Percentiles rank a stretch among this genome's conserved stretches.
Evolutionary conservation across 768 basidiomycete species (phyloP).

Genomic region (Sporobolomyces phaffii): DNA sequence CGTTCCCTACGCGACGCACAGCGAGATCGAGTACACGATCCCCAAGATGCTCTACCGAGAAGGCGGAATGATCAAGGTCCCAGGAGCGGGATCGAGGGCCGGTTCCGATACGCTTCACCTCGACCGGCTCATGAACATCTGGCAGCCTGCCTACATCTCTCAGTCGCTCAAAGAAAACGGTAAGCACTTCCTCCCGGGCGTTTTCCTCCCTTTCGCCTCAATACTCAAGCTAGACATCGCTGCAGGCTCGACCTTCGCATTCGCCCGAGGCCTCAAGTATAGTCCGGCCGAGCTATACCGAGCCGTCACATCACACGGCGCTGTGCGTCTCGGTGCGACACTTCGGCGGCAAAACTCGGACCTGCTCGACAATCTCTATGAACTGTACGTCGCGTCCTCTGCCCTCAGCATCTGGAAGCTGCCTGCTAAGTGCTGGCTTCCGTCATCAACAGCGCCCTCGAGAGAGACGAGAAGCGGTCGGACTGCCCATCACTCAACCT

Average conservation of each 20-base stretch:
- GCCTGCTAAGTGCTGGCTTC: not conserved
- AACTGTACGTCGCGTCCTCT: not conserved
- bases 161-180: conserved; percentile 63
- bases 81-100: conserved; percentile 55
- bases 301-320: conserved; percentile 26
- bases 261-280: conserved; percentile 63
- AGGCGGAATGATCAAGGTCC: conserved; percentile 64
- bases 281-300: conserved; percentile 55
- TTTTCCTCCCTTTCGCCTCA: no score
- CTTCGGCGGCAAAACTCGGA: conserved; percentile 3
- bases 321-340: conserved; percentile 23
- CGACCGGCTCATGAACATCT: conserved; percentile 74
- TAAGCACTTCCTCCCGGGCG: no score
- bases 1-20: conserved; percentile 77
- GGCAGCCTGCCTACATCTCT: conserved; percentile 76
- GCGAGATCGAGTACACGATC: conserved; percentile 71
- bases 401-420: not conserved
- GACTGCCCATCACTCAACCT: not conserved
- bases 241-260: conserved; percentile 64
- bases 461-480: not conserved
- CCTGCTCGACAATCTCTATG: not conserved
- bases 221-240: no score
- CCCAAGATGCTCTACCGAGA: conserved; percentile 58
- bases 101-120: conserved; percentile 57
- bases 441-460: conserved; percentile 4